phyloP scores from a whole-genome alignment of 2,329 filamentous ascomycete genomes.

The Cryoendolithus antarcticus region DNA sequence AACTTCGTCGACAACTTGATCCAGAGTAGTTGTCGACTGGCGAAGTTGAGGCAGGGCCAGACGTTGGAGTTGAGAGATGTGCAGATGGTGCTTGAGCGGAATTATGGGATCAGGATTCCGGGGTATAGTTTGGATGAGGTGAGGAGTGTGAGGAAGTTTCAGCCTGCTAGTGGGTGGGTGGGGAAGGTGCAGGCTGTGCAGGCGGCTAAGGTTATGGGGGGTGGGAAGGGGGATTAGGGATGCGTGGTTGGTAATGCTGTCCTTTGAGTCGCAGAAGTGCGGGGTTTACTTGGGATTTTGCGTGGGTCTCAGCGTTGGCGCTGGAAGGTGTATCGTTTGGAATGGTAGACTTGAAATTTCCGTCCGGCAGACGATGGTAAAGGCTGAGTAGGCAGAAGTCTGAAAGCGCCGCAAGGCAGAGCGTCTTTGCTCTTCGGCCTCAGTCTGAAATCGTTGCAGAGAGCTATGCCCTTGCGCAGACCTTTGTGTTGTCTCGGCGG shows the following conservation, averaged over 20 bases:
- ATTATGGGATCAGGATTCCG: slow-evolving; percentile 68
- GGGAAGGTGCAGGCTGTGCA: slow-evolving; percentile 96
- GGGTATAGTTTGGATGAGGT: slow-evolving; percentile 92
- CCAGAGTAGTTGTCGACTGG: slow-evolving; percentile 73
- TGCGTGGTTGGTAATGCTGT: not conserved
- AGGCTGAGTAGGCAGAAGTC: too few relatives aligned
- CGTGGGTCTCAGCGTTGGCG: too few relatives aligned
- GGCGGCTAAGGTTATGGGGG: slow-evolving; percentile 64
- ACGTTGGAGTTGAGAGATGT: slow-evolving; percentile 68
- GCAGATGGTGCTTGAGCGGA: slow-evolving; percentile 44
- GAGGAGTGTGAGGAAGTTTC: slow-evolving; percentile 83
- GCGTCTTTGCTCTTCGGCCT: too few relatives aligned
- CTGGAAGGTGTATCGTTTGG: too few relatives aligned
- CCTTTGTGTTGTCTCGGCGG: too few relatives aligned
- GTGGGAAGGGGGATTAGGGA: slow-evolving; percentile 17
- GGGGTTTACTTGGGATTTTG: too few relatives aligned
- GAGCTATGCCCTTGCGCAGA: too few relatives aligned
- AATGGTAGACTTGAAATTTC: too few relatives aligned
- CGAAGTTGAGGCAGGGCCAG: slow-evolving; percentile 83
- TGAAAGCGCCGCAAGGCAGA: too few relatives aligned
- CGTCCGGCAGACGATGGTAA: too few relatives aligned
- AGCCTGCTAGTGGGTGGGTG: slow-evolving; percentile 79
- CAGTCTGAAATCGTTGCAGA: too few relatives aligned
- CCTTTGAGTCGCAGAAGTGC: too few relatives aligned
- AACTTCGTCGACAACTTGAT: slow-evolving; percentile 91